These are phyloP conservation scores for Eremothecium sinecaudum DNA, from an alignment of 1,139 yeast genomes.

Conservation along the genomic window DNA sequence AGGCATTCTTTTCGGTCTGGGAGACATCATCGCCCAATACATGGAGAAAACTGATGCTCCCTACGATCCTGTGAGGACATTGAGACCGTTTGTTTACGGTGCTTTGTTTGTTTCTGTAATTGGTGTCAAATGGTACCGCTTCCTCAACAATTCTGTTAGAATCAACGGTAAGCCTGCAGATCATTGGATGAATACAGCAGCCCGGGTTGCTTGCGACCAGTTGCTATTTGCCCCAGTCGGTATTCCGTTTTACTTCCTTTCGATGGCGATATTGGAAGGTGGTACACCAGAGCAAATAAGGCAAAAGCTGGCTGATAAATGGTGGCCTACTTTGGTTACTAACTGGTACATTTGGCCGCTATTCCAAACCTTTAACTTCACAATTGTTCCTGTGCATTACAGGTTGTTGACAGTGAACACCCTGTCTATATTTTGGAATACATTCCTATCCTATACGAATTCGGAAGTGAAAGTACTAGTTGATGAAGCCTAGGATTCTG, in stretches of 20 bases:
- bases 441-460: slow-evolving; percentile 55
- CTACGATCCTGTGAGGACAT: slow-evolving; percentile 43
- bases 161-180: slow-evolving; percentile 22
- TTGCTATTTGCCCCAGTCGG: slow-evolving; percentile 66
- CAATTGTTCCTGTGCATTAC: slow-evolving; percentile 57
- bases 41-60: slow-evolving; percentile 28
- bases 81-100: slow-evolving; percentile 66
- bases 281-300: slow-evolving; percentile 32
- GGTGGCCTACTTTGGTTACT: slow-evolving; percentile 52
- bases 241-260: slow-evolving; percentile 56
- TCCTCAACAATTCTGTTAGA: slow-evolving; percentile 40
- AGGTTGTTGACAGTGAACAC: slow-evolving; percentile 62
- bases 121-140: slow-evolving; percentile 61
- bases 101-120: slow-evolving; percentile 68
- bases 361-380: slow-evolving; percentile 65
- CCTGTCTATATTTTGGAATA: slow-evolving; percentile 77
- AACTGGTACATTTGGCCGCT: slow-evolving; percentile 89
- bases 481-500: too few relatives aligned
- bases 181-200: slow-evolving; percentile 30
- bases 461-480: slow-evolving; percentile 16
- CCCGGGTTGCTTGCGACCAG: slow-evolving; percentile 64
- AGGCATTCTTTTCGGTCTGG: slow-evolving; percentile 59
- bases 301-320: slow-evolving; percentile 39
- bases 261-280: slow-evolving; percentile 61
- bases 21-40: slow-evolving; percentile 71